phyloP scores from a whole-genome alignment of 768 basidiomycete genomes.

The Lactarius sp. region DNA sequence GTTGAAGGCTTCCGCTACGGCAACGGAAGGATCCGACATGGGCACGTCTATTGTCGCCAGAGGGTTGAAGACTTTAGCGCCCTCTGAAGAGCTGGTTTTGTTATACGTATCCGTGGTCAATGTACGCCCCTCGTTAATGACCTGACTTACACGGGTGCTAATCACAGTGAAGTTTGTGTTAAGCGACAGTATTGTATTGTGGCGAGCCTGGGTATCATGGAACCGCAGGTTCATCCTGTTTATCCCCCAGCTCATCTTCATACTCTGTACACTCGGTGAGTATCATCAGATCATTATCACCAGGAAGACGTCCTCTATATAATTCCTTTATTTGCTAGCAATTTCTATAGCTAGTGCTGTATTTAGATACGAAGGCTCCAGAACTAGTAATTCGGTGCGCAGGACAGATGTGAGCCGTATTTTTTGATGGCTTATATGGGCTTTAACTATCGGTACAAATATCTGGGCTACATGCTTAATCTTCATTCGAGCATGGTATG shows the following conservation, averaged over 20 bases:
- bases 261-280: constrained; percentile 8
- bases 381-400: no score
- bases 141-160: not conserved
- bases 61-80: not conserved
- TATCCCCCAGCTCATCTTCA: not conserved
- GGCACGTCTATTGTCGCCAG: not conserved
- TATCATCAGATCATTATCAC: not conserved
- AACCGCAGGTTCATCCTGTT: not conserved
- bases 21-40: no score
- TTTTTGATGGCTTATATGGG: no score
- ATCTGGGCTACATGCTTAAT: no score
- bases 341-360: not conserved
- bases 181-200: constrained; percentile 12
- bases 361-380: no score
- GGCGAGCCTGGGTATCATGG: constrained; percentile 19
- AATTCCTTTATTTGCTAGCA: not conserved
- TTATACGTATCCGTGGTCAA: constrained; percentile 8
- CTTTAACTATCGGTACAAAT: no score
- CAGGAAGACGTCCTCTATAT: not conserved
- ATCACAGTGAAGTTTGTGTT: not conserved
- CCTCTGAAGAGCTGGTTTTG: not conserved
- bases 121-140: not conserved
- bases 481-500: no score
- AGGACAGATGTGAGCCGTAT: no score
- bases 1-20: no score